phyloP scores from a whole-genome alignment of 2,329 filamentous ascomycete species.

The Xylaria sp. region DNA sequence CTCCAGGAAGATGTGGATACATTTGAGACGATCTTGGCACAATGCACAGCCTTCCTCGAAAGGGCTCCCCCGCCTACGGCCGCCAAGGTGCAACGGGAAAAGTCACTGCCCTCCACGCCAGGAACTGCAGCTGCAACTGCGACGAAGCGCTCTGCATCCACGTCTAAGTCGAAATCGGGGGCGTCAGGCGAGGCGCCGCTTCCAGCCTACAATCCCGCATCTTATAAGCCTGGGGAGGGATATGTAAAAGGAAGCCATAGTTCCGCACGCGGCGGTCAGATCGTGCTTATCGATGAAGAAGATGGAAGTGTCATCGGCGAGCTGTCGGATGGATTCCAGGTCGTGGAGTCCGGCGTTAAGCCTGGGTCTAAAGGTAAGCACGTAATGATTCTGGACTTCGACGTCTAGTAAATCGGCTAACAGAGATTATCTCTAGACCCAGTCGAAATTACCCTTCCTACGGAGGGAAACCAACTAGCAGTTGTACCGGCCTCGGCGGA shows the following conservation, averaged over 20 bases:
- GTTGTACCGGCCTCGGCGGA: conserved; percentile 75
- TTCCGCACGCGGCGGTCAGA: conserved; percentile 73
- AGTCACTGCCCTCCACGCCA: conserved; percentile 39
- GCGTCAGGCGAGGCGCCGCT: conserved; percentile 57
- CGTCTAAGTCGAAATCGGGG: conserved; percentile 57
- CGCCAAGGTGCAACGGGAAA: conserved; percentile 48
- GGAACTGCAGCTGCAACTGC: conserved; percentile 36
- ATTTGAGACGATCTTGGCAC: conserved; percentile 97
- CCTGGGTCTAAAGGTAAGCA: conserved; percentile 89
- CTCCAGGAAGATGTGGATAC: conserved; percentile 94
- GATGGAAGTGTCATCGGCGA: conserved; percentile 96
- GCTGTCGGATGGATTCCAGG: conserved; percentile 81
- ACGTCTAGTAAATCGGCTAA: conserved; percentile 28
- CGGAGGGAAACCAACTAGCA: conserved; percentile 71
- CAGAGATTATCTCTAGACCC: conserved; percentile 65
- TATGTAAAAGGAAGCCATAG: conserved; percentile 75
- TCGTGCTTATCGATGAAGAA: conserved; percentile 94
- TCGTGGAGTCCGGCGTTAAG: conserved; percentile 82
- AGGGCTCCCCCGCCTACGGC: conserved; percentile 73
- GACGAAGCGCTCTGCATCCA: conserved; percentile 45
- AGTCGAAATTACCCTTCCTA: conserved; percentile 80
- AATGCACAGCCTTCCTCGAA: conserved; percentile 96
- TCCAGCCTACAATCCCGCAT: conserved; percentile 81
- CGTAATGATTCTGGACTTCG: not conserved
- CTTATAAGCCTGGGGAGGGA: conserved; percentile 82